phyloP scores from a whole-genome alignment of 805 yeast species.

The Starmerella bombicola region DNA sequence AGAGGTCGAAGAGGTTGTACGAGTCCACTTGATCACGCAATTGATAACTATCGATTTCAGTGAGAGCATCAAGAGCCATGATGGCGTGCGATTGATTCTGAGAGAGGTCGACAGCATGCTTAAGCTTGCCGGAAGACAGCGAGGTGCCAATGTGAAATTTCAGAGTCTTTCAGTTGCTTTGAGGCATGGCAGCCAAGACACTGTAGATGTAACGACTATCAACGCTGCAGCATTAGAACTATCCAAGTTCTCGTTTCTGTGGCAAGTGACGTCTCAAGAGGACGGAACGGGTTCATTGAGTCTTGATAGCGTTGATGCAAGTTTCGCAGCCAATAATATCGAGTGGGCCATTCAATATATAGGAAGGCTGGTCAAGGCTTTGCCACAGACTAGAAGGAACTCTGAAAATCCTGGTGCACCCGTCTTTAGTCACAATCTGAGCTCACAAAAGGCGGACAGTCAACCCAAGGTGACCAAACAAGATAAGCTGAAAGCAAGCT shows the following conservation, averaged over 20 bases:
- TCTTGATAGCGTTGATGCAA: constrained; percentile 16
- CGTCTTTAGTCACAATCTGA: background rate
- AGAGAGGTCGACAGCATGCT: constrained; percentile 13
- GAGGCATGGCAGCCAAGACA: constrained; percentile 15
- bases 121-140: background rate
- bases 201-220: constrained; percentile 8
- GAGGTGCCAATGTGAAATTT: constrained; percentile 15
- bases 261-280: constrained; percentile 11
- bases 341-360: constrained; percentile 13
- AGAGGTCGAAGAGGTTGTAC: background rate
- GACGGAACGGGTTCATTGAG: constrained; percentile 15
- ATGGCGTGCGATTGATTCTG: constrained; percentile 11
- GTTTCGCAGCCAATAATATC: constrained; percentile 15
- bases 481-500: constrained; percentile 6
- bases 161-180: constrained; percentile 21
- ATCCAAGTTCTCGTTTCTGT: constrained; percentile 29
- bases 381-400: background rate
- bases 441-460: background rate
- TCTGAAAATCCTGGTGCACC: background rate
- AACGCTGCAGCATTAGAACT: constrained; percentile 25
- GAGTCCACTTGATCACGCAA: constrained; percentile 34
- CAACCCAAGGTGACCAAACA: constrained; percentile 2
- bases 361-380: constrained; percentile 3
- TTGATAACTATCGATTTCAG: constrained; percentile 33
- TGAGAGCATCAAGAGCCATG: constrained; percentile 16